phyloP scores from a whole-genome alignment of 768 basidiomycete species.

The Kwoniella shandongensis region DNA sequence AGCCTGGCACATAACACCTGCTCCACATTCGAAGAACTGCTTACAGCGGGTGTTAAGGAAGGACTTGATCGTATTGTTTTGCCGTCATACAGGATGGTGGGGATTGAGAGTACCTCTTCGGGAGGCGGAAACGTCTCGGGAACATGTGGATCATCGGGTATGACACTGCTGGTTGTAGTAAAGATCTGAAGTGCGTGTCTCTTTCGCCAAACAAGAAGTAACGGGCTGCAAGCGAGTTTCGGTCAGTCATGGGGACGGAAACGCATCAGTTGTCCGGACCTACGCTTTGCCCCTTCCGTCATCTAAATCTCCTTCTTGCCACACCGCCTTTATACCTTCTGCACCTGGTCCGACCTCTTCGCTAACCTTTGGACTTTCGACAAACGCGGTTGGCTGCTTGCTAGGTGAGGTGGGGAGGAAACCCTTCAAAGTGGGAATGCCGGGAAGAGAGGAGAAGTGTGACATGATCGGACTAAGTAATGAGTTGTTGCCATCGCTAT shows the following conservation, averaged over 20 bases:
- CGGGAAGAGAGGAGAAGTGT: conserved; percentile 23
- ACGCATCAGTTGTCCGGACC: conserved; percentile 1
- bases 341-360: not conserved
- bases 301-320: conserved; percentile 32
- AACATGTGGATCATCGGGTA: conserved; percentile 35
- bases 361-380: not conserved
- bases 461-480: conserved; percentile 32
- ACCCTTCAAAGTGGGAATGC: conserved; percentile 29
- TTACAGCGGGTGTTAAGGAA: conserved; percentile 1
- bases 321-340: conserved; percentile 11
- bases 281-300: conserved; percentile 36
- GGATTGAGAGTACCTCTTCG: conserved; percentile 32
- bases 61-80: not conserved
- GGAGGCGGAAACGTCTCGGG: conserved; percentile 31
- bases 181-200: conserved; percentile 38
- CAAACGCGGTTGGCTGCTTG: not conserved
- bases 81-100: conserved; percentile 19
- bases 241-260: not conserved
- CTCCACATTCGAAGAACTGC: not conserved
- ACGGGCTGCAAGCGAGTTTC: conserved; percentile 8
- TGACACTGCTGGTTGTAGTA: not conserved
- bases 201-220: conserved; percentile 22
- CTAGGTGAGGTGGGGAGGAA: conserved; percentile 32
- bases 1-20: conserved; percentile 6
- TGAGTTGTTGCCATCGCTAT: conserved; percentile 15